Conservation (phyloP, 192 early-diverging fungal species). For the Coemansia sp. region DNA sequence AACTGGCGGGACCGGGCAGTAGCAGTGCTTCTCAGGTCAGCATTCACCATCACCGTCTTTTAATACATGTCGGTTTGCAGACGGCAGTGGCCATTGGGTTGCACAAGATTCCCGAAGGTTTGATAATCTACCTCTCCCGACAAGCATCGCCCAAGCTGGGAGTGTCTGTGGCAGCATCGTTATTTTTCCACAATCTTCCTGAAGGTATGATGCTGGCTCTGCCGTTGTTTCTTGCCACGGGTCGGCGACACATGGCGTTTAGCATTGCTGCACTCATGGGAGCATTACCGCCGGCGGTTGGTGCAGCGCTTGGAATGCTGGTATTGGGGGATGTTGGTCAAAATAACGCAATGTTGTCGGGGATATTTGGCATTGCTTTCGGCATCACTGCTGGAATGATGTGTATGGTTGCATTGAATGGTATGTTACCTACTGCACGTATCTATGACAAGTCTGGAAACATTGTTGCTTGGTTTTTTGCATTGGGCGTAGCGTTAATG, state of each 20-base stretch:
- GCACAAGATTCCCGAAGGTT: constrained; percentile 55
- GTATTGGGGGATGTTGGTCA: constrained; percentile 14
- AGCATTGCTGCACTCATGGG: constrained; percentile 34
- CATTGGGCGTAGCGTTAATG: constrained; percentile 39
- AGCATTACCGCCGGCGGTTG: constrained; percentile 34
- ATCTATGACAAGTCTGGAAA: constrained; percentile 45
- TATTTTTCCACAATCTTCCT: constrained; percentile 54
- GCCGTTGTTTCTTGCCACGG: constrained; percentile 45
- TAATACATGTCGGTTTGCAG: constrained; percentile 45
- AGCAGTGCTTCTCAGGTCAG: constrained; percentile 32
- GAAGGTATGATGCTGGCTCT: constrained; percentile 54
- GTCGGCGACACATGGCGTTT: constrained; percentile 34
- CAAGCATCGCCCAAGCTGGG: constrained; percentile 46
- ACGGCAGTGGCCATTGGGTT: constrained; percentile 51
- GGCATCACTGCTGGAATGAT: constrained; percentile 44
- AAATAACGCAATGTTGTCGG: constrained; percentile 13
- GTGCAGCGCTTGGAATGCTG: constrained; percentile 37
- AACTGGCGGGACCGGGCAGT: constrained; percentile 13
- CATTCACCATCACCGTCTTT: constrained; percentile 28
- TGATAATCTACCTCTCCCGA: constrained; percentile 45
- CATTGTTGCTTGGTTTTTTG: constrained; percentile 45
- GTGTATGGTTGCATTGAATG: constrained; percentile 45
- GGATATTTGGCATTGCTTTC: constrained; percentile 31
- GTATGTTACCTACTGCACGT: constrained; percentile 44
- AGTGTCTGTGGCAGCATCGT: constrained; percentile 35